Evolutionary conservation across 805 yeast species (phyloP).

Genomic region (Teunomyces aglyptinius): DNA sequence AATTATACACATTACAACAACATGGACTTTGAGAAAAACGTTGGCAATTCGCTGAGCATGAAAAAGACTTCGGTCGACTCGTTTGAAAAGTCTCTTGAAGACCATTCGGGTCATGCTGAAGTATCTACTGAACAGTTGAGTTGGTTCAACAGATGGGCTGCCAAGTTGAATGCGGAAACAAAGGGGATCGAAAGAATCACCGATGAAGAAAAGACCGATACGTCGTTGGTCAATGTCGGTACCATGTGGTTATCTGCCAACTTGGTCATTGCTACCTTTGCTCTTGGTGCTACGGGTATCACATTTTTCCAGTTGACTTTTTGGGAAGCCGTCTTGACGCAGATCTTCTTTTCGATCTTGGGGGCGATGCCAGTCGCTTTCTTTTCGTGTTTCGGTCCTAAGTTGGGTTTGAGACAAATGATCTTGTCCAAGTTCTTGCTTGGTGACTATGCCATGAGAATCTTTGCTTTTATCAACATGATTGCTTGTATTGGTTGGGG

Average conservation of each 20-base stretch:
- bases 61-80: slow-evolving; percentile 24
- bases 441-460: slow-evolving; percentile 73
- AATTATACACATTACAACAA: not conserved
- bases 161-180: slow-evolving; percentile 40
- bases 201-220: slow-evolving; percentile 73
- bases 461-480: slow-evolving; percentile 73
- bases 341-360: slow-evolving; percentile 68
- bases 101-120: slow-evolving; percentile 25
- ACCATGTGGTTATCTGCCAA: slow-evolving; percentile 92
- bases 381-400: slow-evolving; percentile 80
- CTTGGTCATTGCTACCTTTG: slow-evolving; percentile 77
- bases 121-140: slow-evolving; percentile 23
- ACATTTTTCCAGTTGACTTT: slow-evolving; percentile 66
- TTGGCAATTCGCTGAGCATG: slow-evolving; percentile 3
- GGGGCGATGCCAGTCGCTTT: slow-evolving; percentile 82
- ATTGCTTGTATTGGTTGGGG: slow-evolving; percentile 95
- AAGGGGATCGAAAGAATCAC: slow-evolving; percentile 81
- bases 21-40: slow-evolving; percentile 9
- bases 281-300: slow-evolving; percentile 66
- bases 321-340: slow-evolving; percentile 65
- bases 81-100: slow-evolving; percentile 24
- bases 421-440: slow-evolving; percentile 71
- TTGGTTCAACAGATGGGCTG: slow-evolving; percentile 32
- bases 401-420: slow-evolving; percentile 86
- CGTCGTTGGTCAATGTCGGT: slow-evolving; percentile 65